Base-by-base conservation (phyloP, 805 yeast genomes). In the Teunomyces gatunensis region DNA sequence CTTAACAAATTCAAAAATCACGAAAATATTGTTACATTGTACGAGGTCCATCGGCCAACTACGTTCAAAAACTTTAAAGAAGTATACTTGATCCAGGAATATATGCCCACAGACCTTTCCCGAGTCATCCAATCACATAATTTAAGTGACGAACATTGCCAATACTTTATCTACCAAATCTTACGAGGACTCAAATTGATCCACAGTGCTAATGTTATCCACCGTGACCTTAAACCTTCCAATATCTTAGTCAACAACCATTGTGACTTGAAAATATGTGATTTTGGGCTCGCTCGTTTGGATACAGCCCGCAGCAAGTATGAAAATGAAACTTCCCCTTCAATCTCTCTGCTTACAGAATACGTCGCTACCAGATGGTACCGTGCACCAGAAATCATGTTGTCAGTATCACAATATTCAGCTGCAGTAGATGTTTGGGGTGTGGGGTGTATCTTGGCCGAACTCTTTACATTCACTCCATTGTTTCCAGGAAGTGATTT, bases 321-420 rank as follows among this genome's bases (percentile, higher is more conserved):
- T 39, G 59, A 59, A 15, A 33, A 39, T 20, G 44, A 45, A 21
- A 9, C 17, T 3, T 6, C 43, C 10, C 42, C 45, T 2, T 50
- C 55, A 13, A 62, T 69, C 21, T 62, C 85, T 0, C 77, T 78
- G 53, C 71, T 86, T 70, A 87, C 92, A 0, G 92, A 87, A 60
- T 87, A 87, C 54, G 94, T 87, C 3, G 92, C 92, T 2, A 87
- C 94, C 6, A 71, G 94, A 56, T 87, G 92, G 92, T 87, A 87
- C 61, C 69, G 94, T 45, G 92, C 92, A 0, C 92, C 92, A 0
- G 94, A 87, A 62, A 84, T 87, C 48, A 87, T 87, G 92, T 66
- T 87, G 23, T 80, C 88, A 0, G 75, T 79, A 50, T 83, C 87
- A 35, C 84, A 83, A 56, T 87, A 87, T 54, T 79, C 91, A 2